A percentile compares a stretch with the other conserved stretches of the same genome.
Evolutionary conservation across 805 yeast genomes (phyloP).

Genomic region (Suhomyces kilbournensis): DNA sequence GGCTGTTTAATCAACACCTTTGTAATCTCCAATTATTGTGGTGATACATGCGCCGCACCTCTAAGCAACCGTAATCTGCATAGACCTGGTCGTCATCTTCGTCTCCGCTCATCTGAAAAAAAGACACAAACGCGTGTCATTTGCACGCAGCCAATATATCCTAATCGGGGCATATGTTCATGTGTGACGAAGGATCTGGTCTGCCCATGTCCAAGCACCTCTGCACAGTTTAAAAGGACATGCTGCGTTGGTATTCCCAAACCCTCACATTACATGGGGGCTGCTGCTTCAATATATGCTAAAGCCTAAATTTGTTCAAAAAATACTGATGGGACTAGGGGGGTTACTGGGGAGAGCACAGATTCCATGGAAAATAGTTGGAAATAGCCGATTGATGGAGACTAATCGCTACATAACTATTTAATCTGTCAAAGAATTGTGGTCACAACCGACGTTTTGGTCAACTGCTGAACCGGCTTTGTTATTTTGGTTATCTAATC

Average conservation of each 20-base stretch:
- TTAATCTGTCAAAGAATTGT: neutral
- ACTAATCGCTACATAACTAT: neutral
- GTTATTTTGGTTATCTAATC: neutral
- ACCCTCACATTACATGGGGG: neutral
- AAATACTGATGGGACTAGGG: neutral
- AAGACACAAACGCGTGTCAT: conserved; percentile 8
- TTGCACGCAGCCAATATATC: conserved; percentile 13
- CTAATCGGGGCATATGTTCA: conserved; percentile 10
- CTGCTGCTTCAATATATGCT: neutral
- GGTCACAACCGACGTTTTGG: neutral
- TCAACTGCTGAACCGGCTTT: neutral
- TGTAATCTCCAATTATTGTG: neutral
- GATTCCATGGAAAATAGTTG: neutral
- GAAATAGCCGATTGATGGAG: neutral
- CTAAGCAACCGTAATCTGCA: neutral
- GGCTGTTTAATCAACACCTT: neutral
- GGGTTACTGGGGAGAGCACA: neutral
- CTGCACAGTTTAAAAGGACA: neutral
- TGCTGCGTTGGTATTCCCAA: neutral
- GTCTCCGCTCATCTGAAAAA: conserved; percentile 2
- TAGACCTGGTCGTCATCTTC: neutral
- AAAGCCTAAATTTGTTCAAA: neutral
- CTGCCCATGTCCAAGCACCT: neutral
- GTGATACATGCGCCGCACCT: neutral
- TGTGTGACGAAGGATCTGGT: neutral